Evolutionary conservation across 202 grass and related monocot genomes (phyloP), one percentile per base, ranked within the genome.

Genomic region (Alloteropsis angusta): DNA sequence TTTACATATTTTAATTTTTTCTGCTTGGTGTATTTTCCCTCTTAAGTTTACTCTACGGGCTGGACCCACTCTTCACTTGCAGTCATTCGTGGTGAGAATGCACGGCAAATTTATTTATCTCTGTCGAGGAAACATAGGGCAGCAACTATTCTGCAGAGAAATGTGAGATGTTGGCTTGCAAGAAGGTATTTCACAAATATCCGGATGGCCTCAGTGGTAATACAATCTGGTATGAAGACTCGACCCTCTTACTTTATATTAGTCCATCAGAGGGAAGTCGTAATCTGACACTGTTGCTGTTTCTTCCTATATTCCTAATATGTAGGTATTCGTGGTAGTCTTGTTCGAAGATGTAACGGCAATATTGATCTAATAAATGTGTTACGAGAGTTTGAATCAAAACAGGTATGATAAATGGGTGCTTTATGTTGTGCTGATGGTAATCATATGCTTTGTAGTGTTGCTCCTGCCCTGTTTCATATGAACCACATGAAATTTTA

Each of bases 81-180:
- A 97, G 95, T 92, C 78, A 88, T 97, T 81, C 85, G 91, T 5
- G 91, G 87, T 81, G 83, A 85, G 76, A 97, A 97, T 79, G 87
- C 82, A 47, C 93, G 95, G 5, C 74, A 52, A 68, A 80, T 74
- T 52, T 93, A 88, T 80, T 90, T 74, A 8, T 85, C 77, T 67
- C 64, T 92, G 71, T 41, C 39, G 22, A 87, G 75, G 82, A 94
- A 90, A 57, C 81, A 87, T 18, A 88, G 87, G 75, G 91, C 95
- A 60, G 74, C 89, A 7, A 81, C 54, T 83, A 53, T 81, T 83
- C 76, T 97, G 50, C 91, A 97, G 83, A 92, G 70, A 90, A 88
- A 87, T 79, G 78, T 90, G 60, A 92, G 58, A 94, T 72, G 80
- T 49, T 85, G 83, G 82, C 74, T 67, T 81, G 85, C 83, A 80